Evolutionary conservation across 495 filamentous ascomycete genomes (phyloP).

Genomic region (Aspergillus campestris): DNA sequence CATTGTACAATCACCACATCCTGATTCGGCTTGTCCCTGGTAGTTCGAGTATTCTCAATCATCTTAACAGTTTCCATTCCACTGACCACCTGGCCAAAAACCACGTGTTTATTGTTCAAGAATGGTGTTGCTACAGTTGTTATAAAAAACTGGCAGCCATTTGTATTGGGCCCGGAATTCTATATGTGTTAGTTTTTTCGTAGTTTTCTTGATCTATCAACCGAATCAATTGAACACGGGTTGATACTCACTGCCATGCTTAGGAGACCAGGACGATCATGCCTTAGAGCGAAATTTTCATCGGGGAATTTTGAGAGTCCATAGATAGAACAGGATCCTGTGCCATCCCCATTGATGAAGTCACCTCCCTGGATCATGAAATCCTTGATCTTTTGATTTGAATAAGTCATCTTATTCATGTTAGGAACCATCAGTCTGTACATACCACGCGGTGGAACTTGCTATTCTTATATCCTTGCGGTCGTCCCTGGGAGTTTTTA

Average conservation of each 20-base stretch:
- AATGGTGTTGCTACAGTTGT: constrained; percentile 79
- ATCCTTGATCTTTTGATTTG: constrained; percentile 66
- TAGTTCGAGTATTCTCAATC: constrained; percentile 81
- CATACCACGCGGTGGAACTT: constrained; percentile 92
- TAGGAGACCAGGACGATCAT: constrained; percentile 70
- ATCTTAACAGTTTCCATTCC: constrained; percentile 85
- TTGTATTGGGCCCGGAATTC: constrained; percentile 91
- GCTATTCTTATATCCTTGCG: constrained; percentile 86
- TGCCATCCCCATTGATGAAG: constrained; percentile 91
- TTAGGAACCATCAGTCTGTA: constrained; percentile 5
- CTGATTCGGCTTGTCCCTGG: constrained; percentile 69
- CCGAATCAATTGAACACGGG: too few relatives aligned
- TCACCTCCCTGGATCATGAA: constrained; percentile 98
- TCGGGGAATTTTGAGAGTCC: constrained; percentile 77
- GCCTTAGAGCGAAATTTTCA: constrained; percentile 78
- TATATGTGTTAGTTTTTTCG: constrained; percentile 19
- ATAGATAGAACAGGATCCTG: constrained; percentile 81
- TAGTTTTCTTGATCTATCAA: too few relatives aligned
- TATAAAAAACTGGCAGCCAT: constrained; percentile 97
- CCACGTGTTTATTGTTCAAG: constrained; percentile 90
- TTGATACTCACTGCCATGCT: constrained; percentile 77
- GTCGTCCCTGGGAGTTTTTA: constrained; percentile 69
- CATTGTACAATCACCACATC: constrained; percentile 83
- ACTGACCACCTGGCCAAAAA: constrained; percentile 85
- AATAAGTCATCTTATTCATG: neutral